A percentile compares a stretch with the other conserved stretches of the same genome.
phyloP scores from a whole-genome alignment of 1,139 yeast species.

The Blastobotrys aristatus region DNA sequence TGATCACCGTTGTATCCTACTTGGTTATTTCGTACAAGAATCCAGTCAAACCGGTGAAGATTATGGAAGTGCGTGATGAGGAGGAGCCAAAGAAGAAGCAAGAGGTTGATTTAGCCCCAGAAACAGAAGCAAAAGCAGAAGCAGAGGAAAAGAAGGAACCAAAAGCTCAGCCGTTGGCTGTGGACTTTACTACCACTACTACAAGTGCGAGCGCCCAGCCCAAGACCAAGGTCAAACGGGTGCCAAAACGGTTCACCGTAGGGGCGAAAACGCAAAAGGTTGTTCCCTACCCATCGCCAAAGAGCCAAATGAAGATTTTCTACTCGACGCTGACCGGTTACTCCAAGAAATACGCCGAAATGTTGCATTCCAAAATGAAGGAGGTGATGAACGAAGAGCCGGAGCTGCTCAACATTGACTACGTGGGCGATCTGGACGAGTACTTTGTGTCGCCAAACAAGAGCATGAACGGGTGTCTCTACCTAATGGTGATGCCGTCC shows the following conservation, averaged over 20 bases:
- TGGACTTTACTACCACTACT: conserved; percentile 41
- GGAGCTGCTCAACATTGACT: conserved; percentile 64
- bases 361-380: conserved; percentile 37
- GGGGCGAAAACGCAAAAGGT: conserved; percentile 25
- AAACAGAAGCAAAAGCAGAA: neutral
- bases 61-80: neutral
- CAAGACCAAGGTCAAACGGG: conserved; percentile 15
- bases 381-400: conserved; percentile 44
- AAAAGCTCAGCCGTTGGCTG: conserved; percentile 23
- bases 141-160: conserved; percentile 1
- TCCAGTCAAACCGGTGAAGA: conserved; percentile 6
- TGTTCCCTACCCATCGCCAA: conserved; percentile 26
- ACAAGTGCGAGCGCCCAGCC: too few relatives aligned
- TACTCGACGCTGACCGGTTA: conserved; percentile 86
- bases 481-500: conserved; percentile 76
- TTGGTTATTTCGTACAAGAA: neutral
- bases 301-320: conserved; percentile 49
- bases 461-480: conserved; percentile 37
- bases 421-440: conserved; percentile 78
- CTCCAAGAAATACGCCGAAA: conserved; percentile 62
- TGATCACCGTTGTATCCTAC: conserved; percentile 9
- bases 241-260: conserved; percentile 26
- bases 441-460: conserved; percentile 59
- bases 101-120: too few relatives aligned
- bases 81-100: too few relatives aligned